Conservation (phyloP, 176 grass and related monocot species). For the Eragrostis curvula region DNA sequence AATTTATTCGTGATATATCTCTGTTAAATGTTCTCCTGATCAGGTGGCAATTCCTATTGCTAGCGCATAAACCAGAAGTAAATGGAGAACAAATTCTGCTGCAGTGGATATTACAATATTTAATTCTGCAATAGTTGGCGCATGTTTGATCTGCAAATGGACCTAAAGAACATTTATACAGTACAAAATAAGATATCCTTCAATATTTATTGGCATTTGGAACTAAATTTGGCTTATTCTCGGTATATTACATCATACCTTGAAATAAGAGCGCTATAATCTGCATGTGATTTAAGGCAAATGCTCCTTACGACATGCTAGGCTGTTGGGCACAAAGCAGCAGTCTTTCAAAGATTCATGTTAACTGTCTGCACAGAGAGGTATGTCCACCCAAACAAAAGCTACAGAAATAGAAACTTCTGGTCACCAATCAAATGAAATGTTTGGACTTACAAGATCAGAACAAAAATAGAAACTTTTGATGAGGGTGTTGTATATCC, state of each 20-base stretch:
- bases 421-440: no score
- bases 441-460: background rate
- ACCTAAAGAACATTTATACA: slow-evolving; percentile 27
- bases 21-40: no score
- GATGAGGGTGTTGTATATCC: slow-evolving; percentile 4
- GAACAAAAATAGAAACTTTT: no score
- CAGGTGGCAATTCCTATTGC: no score
- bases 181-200: slow-evolving; percentile 35
- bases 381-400: background rate
- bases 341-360: slow-evolving; percentile 11
- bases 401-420: no score
- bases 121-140: background rate
- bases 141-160: background rate
- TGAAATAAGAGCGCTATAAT: slow-evolving; percentile 2
- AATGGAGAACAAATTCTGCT: no score
- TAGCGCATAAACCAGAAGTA: no score
- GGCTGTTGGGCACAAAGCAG: background rate
- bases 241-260: slow-evolving; percentile 43
- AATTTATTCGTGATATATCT: no score
- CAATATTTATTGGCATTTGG: slow-evolving; percentile 13
- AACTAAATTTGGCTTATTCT: slow-evolving; percentile 27
- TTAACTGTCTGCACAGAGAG: background rate
- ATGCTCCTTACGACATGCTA: slow-evolving; percentile 4
- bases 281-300: slow-evolving; percentile 23
- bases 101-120: background rate